phyloP scores from a whole-genome alignment of 2,329 filamentous ascomycete genomes.

The Phyllosticta capitalensis region DNA sequence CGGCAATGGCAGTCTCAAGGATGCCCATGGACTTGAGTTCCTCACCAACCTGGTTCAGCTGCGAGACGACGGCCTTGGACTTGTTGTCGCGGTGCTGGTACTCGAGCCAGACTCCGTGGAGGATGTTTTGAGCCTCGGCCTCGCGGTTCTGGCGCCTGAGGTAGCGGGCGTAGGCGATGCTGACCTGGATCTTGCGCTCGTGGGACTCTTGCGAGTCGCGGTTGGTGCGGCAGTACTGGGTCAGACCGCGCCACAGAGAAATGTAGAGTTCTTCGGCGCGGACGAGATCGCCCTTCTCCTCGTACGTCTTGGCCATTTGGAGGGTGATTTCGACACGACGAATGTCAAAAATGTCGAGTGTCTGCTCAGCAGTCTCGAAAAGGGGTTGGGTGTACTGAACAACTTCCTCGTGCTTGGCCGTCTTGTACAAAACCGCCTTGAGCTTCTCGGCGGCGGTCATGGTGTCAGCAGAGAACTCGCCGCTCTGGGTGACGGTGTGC shows the following conservation, averaged over 20 bases:
- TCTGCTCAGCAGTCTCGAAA: conserved; percentile 10
- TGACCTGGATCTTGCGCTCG: conserved; percentile 11
- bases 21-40: conserved; percentile 11
- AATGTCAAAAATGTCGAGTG: conserved; percentile 11
- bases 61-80: conserved; percentile 7
- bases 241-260: conserved; percentile 10
- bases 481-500: conserved; percentile 15
- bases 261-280: conserved; percentile 19
- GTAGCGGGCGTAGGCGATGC: conserved; percentile 8
- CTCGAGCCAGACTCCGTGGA: conserved; percentile 11
- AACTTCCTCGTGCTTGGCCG: conserved; percentile 9
- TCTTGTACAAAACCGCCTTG: conserved; percentile 15
- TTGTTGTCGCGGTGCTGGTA: conserved; percentile 12
- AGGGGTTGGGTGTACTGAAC: conserved; percentile 11
- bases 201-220: neutral
- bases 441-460: conserved; percentile 15
- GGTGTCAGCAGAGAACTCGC: conserved; percentile 18
- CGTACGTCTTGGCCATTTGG: conserved; percentile 14
- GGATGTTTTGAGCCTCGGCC: conserved; percentile 10
- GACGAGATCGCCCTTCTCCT: conserved; percentile 19
- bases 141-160: conserved; percentile 7
- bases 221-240: conserved; percentile 9
- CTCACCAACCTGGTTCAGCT: conserved; percentile 11
- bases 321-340: conserved; percentile 10
- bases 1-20: conserved; percentile 9